phyloP scores from a whole-genome alignment of 1,139 yeast species.

The Nadsonia starkeyi-henricii region DNA sequence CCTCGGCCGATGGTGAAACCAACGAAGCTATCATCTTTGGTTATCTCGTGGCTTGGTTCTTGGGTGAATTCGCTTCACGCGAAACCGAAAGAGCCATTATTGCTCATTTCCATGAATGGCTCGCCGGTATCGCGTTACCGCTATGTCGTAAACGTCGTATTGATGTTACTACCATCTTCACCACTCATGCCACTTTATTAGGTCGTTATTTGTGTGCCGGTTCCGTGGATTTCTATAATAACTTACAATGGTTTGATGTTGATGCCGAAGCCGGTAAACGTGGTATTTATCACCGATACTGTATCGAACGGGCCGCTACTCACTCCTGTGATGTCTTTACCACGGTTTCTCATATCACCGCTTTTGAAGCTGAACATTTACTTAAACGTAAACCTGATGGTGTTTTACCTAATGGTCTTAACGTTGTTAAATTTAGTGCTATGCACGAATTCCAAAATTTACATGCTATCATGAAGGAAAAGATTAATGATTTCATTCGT shows the following conservation, averaged over 20 bases:
- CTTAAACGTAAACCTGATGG: conserved; percentile 95
- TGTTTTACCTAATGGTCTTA: conserved; percentile 89
- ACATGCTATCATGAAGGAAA: conserved; percentile 83
- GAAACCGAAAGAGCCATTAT: conserved; percentile 81
- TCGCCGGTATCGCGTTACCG: conserved; percentile 93
- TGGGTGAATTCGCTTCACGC: conserved; percentile 77
- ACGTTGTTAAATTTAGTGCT: conserved; percentile 91
- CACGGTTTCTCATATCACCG: conserved; percentile 93
- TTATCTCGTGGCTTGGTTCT: conserved; percentile 90
- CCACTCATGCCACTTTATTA: conserved; percentile 91
- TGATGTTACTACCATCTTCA: conserved; percentile 89
- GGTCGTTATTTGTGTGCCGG: conserved; percentile 97
- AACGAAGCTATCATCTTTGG: conserved; percentile 89
- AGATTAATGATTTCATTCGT: conserved; percentile 84
- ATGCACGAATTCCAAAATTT: conserved; percentile 96
- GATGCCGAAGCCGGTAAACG: conserved; percentile 97
- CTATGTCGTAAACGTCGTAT: conserved; percentile 81
- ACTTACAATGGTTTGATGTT: conserved; percentile 79
- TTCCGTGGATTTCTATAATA: conserved; percentile 87
- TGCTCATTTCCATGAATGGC: conserved; percentile 96
- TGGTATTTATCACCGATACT: conserved; percentile 93
- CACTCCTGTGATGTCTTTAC: conserved; percentile 96
- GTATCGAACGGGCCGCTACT: conserved; percentile 93
- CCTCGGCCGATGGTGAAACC: conserved; percentile 75
- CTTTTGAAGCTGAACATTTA: conserved; percentile 85